Percentiles rank a stretch among this genome's conserved stretches.
Evolutionary conservation across 305 asterid species (phyloP).

Genomic region (Ilex paraguariensis): DNA sequence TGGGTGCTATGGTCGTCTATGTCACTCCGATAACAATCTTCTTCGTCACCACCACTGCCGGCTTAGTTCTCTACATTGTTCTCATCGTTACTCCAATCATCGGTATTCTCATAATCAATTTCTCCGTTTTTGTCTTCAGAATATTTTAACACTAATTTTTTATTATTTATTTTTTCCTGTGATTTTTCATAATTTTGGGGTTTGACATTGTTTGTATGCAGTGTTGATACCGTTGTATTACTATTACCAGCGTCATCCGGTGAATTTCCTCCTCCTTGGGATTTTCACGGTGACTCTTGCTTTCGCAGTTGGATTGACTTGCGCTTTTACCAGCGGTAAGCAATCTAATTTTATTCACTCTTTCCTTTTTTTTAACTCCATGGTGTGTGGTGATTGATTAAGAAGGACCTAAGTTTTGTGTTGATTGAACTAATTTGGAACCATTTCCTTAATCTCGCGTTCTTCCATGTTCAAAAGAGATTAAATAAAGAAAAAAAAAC

Average conservation of each 20-base stretch:
- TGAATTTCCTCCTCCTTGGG: constrained; percentile 68
- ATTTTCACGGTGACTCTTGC: constrained; percentile 64
- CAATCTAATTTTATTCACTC: background rate
- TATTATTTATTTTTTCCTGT: too few species aligned
- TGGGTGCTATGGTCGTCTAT: constrained; percentile 43
- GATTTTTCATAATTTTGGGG: background rate
- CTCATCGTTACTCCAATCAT: constrained; percentile 33
- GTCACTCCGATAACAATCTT: constrained; percentile 42
- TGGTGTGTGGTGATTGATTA: background rate
- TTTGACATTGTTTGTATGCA: constrained; percentile 23
- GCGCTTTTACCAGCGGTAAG: constrained; percentile 72
- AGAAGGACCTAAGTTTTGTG: background rate
- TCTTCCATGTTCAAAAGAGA: background rate
- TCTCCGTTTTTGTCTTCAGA: background rate
- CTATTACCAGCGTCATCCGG: constrained; percentile 76
- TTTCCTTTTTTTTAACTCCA: background rate
- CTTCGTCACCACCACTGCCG: constrained; percentile 37
- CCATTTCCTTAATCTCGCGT: background rate
- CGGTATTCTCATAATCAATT: constrained; percentile 16
- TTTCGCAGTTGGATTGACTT: constrained; percentile 65
- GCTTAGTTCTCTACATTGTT: constrained; percentile 33
- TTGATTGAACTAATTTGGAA: background rate
- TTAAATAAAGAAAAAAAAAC: background rate
- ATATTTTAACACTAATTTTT: too few species aligned
- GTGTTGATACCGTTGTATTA: constrained; percentile 64